Base-by-base conservation (phyloP, 2,329 filamentous ascomycete species). In the Fusarium tricinctum region DNA sequence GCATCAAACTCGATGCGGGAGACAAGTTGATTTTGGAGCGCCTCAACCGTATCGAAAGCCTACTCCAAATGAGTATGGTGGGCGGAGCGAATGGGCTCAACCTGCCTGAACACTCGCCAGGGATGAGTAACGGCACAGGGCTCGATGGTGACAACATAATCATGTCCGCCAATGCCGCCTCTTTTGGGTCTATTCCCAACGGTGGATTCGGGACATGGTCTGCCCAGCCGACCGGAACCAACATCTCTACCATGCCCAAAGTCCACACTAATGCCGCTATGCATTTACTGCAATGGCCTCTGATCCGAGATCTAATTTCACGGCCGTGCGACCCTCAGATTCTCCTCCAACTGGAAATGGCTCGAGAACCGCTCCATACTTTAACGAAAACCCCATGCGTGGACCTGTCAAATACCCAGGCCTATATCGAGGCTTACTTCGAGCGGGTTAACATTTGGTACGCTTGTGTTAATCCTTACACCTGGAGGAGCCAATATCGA, bases 211-310 rank as follows among this genome's bases (percentile, higher is more conserved):
- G 90, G 8, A 92, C 91, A 5, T 94, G 91, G 91, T 87, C 84
- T 22, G 87, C 84, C 56, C 75, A 84, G 75, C 75, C 84, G 73
- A 74, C 83, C 65, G 72, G 78, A 17, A 82, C 79, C 39, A 94
- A 93, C 77, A 93, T 95, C 68, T 94, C 92, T 4, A 93, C 91
- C 26, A 95, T 95, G 92, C 92, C 92, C 22, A 94, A 93, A 78
- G 85, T 91, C 17, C 92, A 95, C 78, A 94, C 92, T 1, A 95
- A 92, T 61, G 92, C 92, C 8, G 91, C 92, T 2, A 81, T 94
- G 70, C 90, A 95, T 76, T 81, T 95, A 20, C 82, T 95, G 8
- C 91, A 94, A 73, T 94, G 92, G 88, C 92, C 92, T 14, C 83
- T 94, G 69, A 94, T 95, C 69, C 86, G 91, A 47, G 90, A 94